Evolutionary conservation across 2,329 filamentous ascomycete species (phyloP), one percentile per base, ranked within the genome.

Genomic region (Juglanconis oblonga): DNA sequence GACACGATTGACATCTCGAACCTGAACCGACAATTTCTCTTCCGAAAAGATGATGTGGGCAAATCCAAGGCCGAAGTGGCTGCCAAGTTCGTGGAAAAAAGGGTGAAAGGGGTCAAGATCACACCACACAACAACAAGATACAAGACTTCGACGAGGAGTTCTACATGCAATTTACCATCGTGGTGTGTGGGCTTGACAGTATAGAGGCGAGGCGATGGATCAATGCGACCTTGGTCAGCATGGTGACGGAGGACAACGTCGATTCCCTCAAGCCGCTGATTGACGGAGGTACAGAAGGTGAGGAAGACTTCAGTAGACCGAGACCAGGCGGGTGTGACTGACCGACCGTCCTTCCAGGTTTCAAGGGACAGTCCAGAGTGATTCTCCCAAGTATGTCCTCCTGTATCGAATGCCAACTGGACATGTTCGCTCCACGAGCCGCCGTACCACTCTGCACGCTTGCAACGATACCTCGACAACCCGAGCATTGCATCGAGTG

Each of bases 1-100:
- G 92, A 99, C 75, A 99, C 94, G 1, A 99, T 99, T 74, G 95
- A 99, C 71, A 94, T 99, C 62, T 97, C 93, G 54, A 99, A 99
- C 73, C 83, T 99, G 29, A 99, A 99, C 76, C 89, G 95, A 47
- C 95, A 99, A 70, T 99, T 99, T 71, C 86, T 99, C 61, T 99
- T 99, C 76, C 91, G 95, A 29, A 85, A 93, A 68, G 81, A 87
- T 62, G 95, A 99, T 73, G 94, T 99, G 33, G 95, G 96, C 42
- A 94, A 92, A 70, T 91, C 84, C 67, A 99, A 99, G 77, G 95
- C 96, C 53, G 91, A 95, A 71, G 91, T 97, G 48, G 95, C 95
- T 3, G 95, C 95, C 8, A 84, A 84, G 10, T 98, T 98, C 68
- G 94, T 99, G 47, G 90, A 96, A 81, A 88, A 85, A 68, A 85